Base-by-base conservation (phyloP, 163 green algal genomes). In the Scenedesmus sp. region DNA sequence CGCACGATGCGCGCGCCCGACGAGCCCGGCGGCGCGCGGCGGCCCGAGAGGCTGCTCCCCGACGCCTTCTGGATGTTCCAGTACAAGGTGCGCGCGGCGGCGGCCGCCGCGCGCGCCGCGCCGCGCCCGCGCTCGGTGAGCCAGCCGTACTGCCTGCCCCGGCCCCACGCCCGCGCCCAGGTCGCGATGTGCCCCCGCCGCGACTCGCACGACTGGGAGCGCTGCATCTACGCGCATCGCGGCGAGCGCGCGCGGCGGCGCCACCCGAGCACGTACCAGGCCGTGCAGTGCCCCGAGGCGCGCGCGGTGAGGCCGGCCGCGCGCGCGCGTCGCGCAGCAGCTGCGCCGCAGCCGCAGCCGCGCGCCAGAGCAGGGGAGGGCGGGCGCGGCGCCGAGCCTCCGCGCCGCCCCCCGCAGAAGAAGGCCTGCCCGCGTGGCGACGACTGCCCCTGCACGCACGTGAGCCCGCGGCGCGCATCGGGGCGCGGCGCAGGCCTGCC, bases 241-340 rank as follows among this genome's bases (percentile, higher is more conserved):
- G 71, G 71, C 2, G 71, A 79, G 28, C 58, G 45, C n/a, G 71
- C 71, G 22, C 71, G 71, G 4, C 33, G 71, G 6, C 44, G 71
- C 26, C 71, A 79, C 47, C 71, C 71, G 11, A 63, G 36, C 33
- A 71, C 63, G 45, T 79, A 79, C 56, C 44, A 63, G 24, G 56
- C 71, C n/a, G 71, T 79, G 6, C 71, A 79, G 45, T 79, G 71
- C 62, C 71, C 71, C 29, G 71, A 79, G 64, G 71, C 71, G 6
- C 45, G 71, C 29, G 58, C 71, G 71, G 71, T 79, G 36, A 64
- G 71, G 34, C 26, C 0, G 57, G 13, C 45, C 11, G 45, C 2
- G 14, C 29, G 34, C 2, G n/a, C 17, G 29, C n/a, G n/a, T n/a
- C n/a, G n/a, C n/a, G n/a, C n/a, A n/a, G n/a, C n/a, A n/a, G n/a